Evolutionary conservation across 371 early-diverging fungal species (phyloP).

Genomic region (Zopfochytrium polystomum): DNA sequence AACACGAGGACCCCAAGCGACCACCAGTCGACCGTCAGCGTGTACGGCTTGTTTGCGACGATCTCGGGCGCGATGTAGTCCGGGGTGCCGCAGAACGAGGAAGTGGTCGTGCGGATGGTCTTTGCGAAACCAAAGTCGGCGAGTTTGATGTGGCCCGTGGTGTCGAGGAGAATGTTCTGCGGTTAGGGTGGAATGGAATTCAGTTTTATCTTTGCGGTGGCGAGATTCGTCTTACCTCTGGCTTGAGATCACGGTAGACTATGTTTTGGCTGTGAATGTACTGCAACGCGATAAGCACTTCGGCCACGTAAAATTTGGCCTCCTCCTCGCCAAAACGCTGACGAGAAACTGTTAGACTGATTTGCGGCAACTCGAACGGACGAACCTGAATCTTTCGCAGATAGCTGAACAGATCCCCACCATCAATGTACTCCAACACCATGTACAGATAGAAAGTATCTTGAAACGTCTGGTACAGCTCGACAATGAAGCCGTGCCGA

Average conservation of each 20-base stretch:
- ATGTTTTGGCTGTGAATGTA: constrained; percentile 54
- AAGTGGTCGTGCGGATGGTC: constrained; percentile 42
- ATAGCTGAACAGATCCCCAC: constrained; percentile 59
- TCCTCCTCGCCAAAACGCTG: constrained; percentile 51
- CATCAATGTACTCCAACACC: constrained; percentile 68
- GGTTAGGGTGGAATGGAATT: constrained; percentile 26
- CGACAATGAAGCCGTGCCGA: constrained; percentile 44
- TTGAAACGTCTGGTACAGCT: constrained; percentile 49
- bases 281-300: constrained; percentile 53
- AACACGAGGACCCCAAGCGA: constrained; percentile 73
- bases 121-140: constrained; percentile 73
- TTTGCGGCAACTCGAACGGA: constrained; percentile 18
- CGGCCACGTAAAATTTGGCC: constrained; percentile 53
- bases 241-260: constrained; percentile 59
- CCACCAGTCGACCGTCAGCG: constrained; percentile 75
- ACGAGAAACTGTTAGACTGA: constrained; percentile 8
- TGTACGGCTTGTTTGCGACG: constrained; percentile 59
- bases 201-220: constrained; percentile 4
- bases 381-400: constrained; percentile 41
- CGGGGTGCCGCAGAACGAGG: constrained; percentile 75
- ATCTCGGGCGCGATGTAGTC: constrained; percentile 74
- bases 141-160: constrained; percentile 64
- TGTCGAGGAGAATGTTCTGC: constrained; percentile 64
- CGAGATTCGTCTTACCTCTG: constrained; percentile 35
- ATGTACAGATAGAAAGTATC: constrained; percentile 54